Percentiles rank a stretch among this genome's conserved stretches.
phyloP scores from a whole-genome alignment of 2,329 filamentous ascomycete genomes.

The Ceratocystis albifundus region DNA sequence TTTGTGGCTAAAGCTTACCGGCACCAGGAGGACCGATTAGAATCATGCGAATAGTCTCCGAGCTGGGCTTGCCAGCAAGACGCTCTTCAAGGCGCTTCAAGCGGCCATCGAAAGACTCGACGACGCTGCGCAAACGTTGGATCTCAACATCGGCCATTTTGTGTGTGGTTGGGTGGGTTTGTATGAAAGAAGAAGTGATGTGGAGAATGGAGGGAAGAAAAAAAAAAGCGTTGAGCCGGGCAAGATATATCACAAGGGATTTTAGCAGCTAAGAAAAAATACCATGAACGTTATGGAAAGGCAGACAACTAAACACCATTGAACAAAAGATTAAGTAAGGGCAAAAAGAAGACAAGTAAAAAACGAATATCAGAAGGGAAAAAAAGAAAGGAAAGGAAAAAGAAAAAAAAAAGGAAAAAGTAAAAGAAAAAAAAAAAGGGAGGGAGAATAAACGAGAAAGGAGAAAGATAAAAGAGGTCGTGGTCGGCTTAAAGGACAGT shows the following conservation, averaged over 20 bases:
- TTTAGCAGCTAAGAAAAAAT: constrained; percentile 8
- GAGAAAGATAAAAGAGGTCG: background rate
- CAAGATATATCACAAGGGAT: constrained; percentile 14
- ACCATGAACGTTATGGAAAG: background rate
- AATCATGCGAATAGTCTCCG: constrained; percentile 79
- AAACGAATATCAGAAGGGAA: constrained; percentile 11
- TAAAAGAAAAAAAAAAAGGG: constrained; percentile 5
- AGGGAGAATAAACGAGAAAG: background rate
- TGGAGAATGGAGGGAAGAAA: constrained; percentile 7
- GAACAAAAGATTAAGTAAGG: background rate
- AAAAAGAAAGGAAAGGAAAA: constrained; percentile 23
- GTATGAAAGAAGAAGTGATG: constrained; percentile 16
- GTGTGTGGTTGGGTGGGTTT: constrained; percentile 28
- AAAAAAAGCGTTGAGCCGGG: constrained; percentile 14
- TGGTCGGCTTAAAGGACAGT: background rate
- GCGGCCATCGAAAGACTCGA: constrained; percentile 72
- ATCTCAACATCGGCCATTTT: constrained; percentile 83
- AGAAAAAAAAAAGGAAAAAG: constrained; percentile 12
- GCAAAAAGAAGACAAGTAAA: background rate
- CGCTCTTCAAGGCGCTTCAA: constrained; percentile 74
- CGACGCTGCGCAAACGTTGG: constrained; percentile 71
- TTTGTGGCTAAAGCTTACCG: constrained; percentile 47
- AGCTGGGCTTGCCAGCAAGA: constrained; percentile 46
- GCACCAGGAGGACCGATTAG: constrained; percentile 95
- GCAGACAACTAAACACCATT: background rate